Percentiles rank a stretch among this genome's conserved stretches.
Evolutionary conservation across 768 basidiomycete species (phyloP).

Genomic region (Kwoniella europaea): DNA sequence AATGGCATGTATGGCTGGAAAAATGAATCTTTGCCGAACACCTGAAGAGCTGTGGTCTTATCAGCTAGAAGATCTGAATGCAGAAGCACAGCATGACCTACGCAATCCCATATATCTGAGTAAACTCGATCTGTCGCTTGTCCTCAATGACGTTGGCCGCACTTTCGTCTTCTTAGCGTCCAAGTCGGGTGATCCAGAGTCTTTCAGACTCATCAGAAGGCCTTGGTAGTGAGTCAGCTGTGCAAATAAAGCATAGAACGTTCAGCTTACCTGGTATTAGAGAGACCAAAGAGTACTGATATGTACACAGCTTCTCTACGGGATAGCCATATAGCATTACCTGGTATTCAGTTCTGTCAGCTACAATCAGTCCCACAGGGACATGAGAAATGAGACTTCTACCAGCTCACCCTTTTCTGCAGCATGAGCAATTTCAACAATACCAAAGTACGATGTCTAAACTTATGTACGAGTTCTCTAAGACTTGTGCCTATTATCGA

Average conservation of each 20-base stretch:
- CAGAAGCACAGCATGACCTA: constrained; percentile 50
- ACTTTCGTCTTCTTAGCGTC: constrained; percentile 66
- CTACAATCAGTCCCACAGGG: no score
- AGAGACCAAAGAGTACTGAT: constrained; percentile 95
- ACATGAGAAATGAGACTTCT: no score
- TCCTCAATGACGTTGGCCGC: constrained; percentile 77
- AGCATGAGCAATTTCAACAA: constrained; percentile 93
- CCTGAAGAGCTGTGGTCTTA: constrained; percentile 33
- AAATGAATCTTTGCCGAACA: constrained; percentile 72
- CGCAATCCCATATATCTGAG: constrained; percentile 91
- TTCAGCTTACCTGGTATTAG: constrained; percentile 75
- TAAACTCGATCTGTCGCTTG: constrained; percentile 89
- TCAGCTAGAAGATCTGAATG: background rate
- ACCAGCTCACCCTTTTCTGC: constrained; percentile 93
- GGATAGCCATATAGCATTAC: constrained; percentile 97
- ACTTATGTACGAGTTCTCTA: constrained; percentile 91
- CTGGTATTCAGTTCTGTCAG: constrained; percentile 59
- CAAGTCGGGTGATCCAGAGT: constrained; percentile 86
- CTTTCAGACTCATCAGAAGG: constrained; percentile 83
- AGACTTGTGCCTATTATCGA: constrained; percentile 63
- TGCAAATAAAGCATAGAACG: background rate
- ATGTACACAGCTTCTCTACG: constrained; percentile 93
- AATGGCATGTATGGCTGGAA: constrained; percentile 97
- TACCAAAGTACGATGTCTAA: constrained; percentile 88
- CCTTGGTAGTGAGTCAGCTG: constrained; percentile 61